Percentiles rank a stretch among this genome's conserved stretches.
Evolutionary conservation across 192 early-diverging fungal species (phyloP).

Genomic region (Coemansia sp.): DNA sequence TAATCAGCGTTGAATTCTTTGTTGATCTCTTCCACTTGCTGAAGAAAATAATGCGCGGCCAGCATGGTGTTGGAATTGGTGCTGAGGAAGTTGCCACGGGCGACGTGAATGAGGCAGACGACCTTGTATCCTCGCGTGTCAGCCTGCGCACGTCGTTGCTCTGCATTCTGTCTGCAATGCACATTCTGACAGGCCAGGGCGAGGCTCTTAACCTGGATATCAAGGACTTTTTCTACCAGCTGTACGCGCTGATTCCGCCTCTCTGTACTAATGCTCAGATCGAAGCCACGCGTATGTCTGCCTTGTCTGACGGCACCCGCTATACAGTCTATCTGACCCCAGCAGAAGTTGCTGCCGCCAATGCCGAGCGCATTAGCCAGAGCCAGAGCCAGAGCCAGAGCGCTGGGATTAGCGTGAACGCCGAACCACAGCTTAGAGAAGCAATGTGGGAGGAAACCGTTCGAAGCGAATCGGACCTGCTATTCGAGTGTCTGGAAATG

Average conservation of each 20-base stretch:
- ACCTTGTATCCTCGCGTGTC: slow-evolving; percentile 35
- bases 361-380: slow-evolving; percentile 19
- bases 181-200: slow-evolving; percentile 86
- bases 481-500: slow-evolving; percentile 81
- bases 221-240: slow-evolving; percentile 83
- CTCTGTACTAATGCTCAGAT: slow-evolving; percentile 66
- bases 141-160: slow-evolving; percentile 75
- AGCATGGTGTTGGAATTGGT: slow-evolving; percentile 57
- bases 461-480: slow-evolving; percentile 75
- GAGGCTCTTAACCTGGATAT: slow-evolving; percentile 91
- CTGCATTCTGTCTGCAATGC: slow-evolving; percentile 86
- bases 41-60: slow-evolving; percentile 74
- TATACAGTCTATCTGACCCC: slow-evolving; percentile 46
- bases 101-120: slow-evolving; percentile 27
- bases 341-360: slow-evolving; percentile 38
- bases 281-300: slow-evolving; percentile 58
- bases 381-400: background rate
- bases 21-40: slow-evolving; percentile 82
- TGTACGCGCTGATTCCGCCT: slow-evolving; percentile 78
- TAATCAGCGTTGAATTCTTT: slow-evolving; percentile 97
- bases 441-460: slow-evolving; percentile 55
- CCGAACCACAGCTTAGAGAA: slow-evolving; percentile 26
- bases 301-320: slow-evolving; percentile 49
- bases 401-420: background rate
- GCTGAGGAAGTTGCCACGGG: slow-evolving; percentile 47